Conservation (phyloP, 768 basidiomycete genomes). For the Mycena vitilis region DNA sequence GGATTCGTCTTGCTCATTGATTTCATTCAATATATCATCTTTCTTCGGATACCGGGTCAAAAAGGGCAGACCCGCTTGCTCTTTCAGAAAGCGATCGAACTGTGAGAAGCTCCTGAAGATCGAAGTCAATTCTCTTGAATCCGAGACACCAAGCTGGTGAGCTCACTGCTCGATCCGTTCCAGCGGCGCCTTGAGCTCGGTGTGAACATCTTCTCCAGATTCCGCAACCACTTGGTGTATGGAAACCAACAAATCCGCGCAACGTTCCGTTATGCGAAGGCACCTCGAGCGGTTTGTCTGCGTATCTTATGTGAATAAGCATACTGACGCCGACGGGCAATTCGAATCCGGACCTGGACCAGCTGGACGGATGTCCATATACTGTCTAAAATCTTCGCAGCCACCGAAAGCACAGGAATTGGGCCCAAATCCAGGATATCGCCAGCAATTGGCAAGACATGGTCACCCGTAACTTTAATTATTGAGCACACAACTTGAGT, state of each 20-base stretch:
- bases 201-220: constrained; percentile 63
- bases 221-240: constrained; percentile 71
- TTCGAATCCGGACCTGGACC: constrained; percentile 24
- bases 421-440: constrained; percentile 12
- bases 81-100: constrained; percentile 54
- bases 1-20: constrained; percentile 53
- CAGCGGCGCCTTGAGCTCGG: constrained; percentile 65
- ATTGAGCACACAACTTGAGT: not conserved
- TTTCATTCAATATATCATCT: constrained; percentile 60
- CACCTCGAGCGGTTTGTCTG: constrained; percentile 78
- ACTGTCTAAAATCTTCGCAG: constrained; percentile 26
- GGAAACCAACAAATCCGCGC: constrained; percentile 74
- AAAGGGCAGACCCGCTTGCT: constrained; percentile 61
- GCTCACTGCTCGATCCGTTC: constrained; percentile 62
- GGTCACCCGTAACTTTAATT: constrained; percentile 16
- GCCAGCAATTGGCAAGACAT: constrained; percentile 14
- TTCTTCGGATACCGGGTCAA: constrained; percentile 66
- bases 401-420: constrained; percentile 16
- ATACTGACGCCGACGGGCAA: too few species aligned
- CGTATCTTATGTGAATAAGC: not conserved
- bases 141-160: too few species aligned
- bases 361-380: constrained; percentile 16
- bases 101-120: constrained; percentile 23
- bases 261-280: constrained; percentile 78
- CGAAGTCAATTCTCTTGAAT: too few species aligned